Conservation (phyloP, 495 filamentous ascomycete genomes). For the Delitschia confertaspora region DNA sequence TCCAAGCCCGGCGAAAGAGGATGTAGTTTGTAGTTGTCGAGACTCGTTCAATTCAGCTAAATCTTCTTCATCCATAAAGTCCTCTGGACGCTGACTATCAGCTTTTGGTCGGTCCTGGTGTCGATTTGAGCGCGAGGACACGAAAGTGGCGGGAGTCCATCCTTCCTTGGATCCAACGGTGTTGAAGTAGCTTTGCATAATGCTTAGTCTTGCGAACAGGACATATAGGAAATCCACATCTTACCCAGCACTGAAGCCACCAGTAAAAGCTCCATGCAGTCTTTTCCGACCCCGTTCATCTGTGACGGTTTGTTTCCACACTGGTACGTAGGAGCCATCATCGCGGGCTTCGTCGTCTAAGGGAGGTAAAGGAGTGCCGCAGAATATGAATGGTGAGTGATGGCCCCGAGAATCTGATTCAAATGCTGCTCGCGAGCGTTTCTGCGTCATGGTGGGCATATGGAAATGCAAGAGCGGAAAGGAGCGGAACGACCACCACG, state of each 20-base stretch:
- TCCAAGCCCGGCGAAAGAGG: slow-evolving; percentile 69
- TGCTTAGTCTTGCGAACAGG: slow-evolving; percentile 32
- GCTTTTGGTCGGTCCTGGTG: slow-evolving; percentile 53
- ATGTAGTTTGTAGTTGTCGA: slow-evolving; percentile 58
- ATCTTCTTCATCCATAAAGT: slow-evolving; percentile 99
- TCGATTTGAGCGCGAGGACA: slow-evolving; percentile 77
- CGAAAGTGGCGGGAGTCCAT: slow-evolving; percentile 86
- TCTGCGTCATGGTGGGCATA: slow-evolving; percentile 11
- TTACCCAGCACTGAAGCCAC: slow-evolving; percentile 92
- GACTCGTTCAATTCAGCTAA: slow-evolving; percentile 77
- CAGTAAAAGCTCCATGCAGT: slow-evolving; percentile 92
- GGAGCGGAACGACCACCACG: background rate
- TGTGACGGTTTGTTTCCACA: slow-evolving; percentile 96
- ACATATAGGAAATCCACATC: slow-evolving; percentile 27
- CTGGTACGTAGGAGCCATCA: slow-evolving; percentile 85
- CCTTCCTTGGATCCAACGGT: slow-evolving; percentile 97
- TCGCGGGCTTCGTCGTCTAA: slow-evolving; percentile 70
- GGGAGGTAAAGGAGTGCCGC: slow-evolving; percentile 79
- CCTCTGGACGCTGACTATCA: slow-evolving; percentile 61
- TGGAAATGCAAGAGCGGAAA: too few relatives aligned
- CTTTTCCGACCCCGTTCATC: slow-evolving; percentile 89
- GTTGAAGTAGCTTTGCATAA: slow-evolving; percentile 72
- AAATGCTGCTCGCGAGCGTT: slow-evolving; percentile 48
- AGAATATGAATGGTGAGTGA: slow-evolving; percentile 71
- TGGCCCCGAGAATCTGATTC: slow-evolving; percentile 67